These are phyloP conservation scores for Blumeriella jaapii DNA, from an alignment of 2,329 filamentous ascomycete genomes.

Conservation along the genomic window DNA sequence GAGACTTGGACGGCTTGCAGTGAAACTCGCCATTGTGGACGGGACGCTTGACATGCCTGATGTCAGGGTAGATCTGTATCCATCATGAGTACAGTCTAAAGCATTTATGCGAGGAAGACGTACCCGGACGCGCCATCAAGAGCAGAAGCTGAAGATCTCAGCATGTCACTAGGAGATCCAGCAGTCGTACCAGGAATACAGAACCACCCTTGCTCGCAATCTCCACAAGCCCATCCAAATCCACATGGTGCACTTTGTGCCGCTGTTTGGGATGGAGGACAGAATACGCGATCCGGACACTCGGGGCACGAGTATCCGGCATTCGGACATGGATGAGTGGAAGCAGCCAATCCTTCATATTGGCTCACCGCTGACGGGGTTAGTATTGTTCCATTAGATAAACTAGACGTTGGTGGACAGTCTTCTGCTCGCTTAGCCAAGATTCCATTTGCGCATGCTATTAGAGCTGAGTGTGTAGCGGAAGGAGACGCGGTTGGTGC, in stretches of 20 bases:
- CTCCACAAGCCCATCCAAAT: slow-evolving; percentile 15
- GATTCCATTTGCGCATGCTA: slow-evolving; percentile 10
- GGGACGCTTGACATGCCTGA: background rate
- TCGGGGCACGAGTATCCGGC: slow-evolving; percentile 14
- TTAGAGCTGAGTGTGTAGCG: slow-evolving; percentile 1
- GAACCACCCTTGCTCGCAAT: slow-evolving; percentile 9
- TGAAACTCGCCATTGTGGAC: slow-evolving; percentile 6
- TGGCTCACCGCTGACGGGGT: background rate
- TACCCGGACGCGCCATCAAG: background rate
- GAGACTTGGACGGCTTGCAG: slow-evolving; percentile 6
- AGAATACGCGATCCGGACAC: slow-evolving; percentile 15
- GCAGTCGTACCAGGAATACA: slow-evolving; percentile 11
- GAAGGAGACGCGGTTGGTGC: background rate
- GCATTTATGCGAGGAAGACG: too few species aligned
- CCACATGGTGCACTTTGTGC: slow-evolving; percentile 13
- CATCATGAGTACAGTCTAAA: too few species aligned
- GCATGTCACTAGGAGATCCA: background rate
- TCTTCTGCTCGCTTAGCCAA: slow-evolving; percentile 10
- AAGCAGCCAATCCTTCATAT: background rate
- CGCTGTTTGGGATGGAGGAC: slow-evolving; percentile 12
- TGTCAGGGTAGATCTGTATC: background rate
- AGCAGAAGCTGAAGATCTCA: slow-evolving; percentile 6
- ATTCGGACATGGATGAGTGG: slow-evolving; percentile 14
- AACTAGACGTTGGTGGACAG: slow-evolving; percentile 2
- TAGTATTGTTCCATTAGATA: background rate